Base-by-base conservation (phyloP, 768 basidiomycete genomes). In the Piloderma croceum region DNA sequence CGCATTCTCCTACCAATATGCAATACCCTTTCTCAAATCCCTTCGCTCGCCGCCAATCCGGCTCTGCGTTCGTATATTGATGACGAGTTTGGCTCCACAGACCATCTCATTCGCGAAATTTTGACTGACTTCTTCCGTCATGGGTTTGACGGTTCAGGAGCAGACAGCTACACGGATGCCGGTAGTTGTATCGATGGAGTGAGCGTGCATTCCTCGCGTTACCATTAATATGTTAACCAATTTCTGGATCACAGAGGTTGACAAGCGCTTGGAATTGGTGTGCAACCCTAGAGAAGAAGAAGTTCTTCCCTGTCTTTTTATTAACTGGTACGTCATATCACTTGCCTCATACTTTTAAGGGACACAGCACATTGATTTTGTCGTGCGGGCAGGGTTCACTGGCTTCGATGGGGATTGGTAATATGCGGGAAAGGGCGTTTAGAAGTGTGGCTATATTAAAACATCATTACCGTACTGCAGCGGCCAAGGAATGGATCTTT, bases 241-340 rank as follows among this genome's bases (percentile, higher is more conserved):
- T n/a, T n/a, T n/a, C n/a, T n/a, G n/a, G n/a, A n/a, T n/a, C n/a
- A n/a, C n/a, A n/a, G 10, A 29, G 89, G 3, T 60, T 91, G 52
- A 91, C 89, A 22, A 89, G 86, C 58, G 89, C 89, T 4, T 91
- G 89, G 89, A 89, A 91, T 57, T 91, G 89, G 89, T 91, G 89
- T 63, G 79, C 81, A 36, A 72, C 70, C 34, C 59, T 91, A 49
- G 89, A 90, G 68, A 91, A 90, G 69, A 91, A 91, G 65, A 68
- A 79, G 36, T 91, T 79, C 56, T 89, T 90, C 67, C 79, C 75
- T 5, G 65, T 88, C 17, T 90, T 90, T 59, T 62, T 90, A 45
- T 64, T 91, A 38, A 76, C 78, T 34, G 84, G 86, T 86, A 44
- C 4, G 24, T 37, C 12, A 9, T 24, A 21, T 6, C 15, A 5